Percentiles rank a stretch among this genome's conserved stretches.
phyloP scores from a whole-genome alignment of 129 eudicot species.

The Kitagawia praeruptora region DNA sequence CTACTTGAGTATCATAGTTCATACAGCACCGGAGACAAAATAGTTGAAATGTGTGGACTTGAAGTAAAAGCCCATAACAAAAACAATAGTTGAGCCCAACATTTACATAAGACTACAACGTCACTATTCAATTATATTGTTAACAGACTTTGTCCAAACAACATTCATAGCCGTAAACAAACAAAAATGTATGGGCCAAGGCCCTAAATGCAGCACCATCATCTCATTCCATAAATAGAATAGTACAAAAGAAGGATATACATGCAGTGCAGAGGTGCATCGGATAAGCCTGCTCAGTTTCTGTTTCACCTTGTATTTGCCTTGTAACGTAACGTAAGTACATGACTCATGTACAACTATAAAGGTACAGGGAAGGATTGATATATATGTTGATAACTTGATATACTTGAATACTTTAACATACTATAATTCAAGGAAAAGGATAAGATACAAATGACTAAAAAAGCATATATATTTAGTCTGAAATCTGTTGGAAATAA shows the following conservation, averaged over 20 bases:
- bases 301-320: neutral
- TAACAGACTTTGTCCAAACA: neutral
- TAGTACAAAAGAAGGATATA: neutral
- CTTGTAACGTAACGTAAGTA: neutral
- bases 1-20: too few species aligned
- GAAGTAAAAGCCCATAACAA: neutral
- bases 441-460: too few species aligned
- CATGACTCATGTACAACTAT: neutral
- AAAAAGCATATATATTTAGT: too few species aligned
- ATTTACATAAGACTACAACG: neutral
- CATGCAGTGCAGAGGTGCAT: neutral
- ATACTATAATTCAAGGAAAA: too few species aligned
- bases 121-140: neutral
- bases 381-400: too few species aligned
- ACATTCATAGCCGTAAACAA: neutral
- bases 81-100: neutral
- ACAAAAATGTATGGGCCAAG: neutral
- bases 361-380: too few species aligned
- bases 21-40: too few species aligned
- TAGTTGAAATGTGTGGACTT: neutral
- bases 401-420: too few species aligned
- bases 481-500: too few species aligned
- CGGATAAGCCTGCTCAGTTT: neutral
- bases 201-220: neutral
- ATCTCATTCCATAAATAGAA: neutral